Conservation (phyloP, 805 yeast species). For the Scheffersomyces stipitis region DNA sequence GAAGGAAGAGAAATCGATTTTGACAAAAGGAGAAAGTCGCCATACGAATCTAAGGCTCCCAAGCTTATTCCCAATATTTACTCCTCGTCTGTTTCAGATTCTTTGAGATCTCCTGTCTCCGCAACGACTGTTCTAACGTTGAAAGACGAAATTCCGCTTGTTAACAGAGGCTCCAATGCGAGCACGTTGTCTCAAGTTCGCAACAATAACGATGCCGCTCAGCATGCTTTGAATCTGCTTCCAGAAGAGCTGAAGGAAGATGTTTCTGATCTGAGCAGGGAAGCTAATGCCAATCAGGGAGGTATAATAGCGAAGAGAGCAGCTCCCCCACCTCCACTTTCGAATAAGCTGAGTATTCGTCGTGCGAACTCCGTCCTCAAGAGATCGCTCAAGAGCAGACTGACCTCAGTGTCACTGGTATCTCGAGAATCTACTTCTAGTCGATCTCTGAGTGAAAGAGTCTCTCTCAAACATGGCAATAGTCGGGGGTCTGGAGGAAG, state of each 20-base stretch:
- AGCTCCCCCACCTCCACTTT: constrained; percentile 68
- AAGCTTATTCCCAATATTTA: constrained; percentile 32
- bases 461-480: not conserved
- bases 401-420: constrained; percentile 2
- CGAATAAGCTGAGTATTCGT: constrained; percentile 12
- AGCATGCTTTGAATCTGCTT: no score
- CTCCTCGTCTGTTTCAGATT: constrained; percentile 33
- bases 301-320: constrained; percentile 65
- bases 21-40: constrained; percentile 75
- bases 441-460: constrained; percentile 8
- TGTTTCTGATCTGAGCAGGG: no score
- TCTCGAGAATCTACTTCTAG: constrained; percentile 9
- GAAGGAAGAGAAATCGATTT: constrained; percentile 77
- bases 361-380: constrained; percentile 7
- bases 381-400: not conserved
- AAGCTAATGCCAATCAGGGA: constrained; percentile 1
- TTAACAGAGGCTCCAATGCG: not conserved
- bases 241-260: no score
- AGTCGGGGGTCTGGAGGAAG: not conserved
- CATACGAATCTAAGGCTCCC: constrained; percentile 53
- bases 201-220: not conserved
- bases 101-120: constrained; percentile 31
- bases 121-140: constrained; percentile 34
- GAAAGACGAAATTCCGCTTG: constrained; percentile 16
- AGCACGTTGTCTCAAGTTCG: no score